Conservation (phyloP, 306 rosid species). For the Pachyrhizus erosus region DNA sequence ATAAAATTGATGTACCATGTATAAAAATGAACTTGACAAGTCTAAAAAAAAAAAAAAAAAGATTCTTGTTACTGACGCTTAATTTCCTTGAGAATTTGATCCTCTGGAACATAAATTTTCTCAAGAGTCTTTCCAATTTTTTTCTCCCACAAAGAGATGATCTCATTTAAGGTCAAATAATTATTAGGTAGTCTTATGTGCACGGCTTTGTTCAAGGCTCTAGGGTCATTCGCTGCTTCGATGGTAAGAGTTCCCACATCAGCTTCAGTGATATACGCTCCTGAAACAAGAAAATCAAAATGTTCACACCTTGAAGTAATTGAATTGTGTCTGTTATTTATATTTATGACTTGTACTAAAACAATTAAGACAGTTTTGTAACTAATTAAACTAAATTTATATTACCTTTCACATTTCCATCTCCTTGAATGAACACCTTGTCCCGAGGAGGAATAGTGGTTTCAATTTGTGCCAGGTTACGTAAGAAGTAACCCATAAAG, state of each 20-base stretch:
- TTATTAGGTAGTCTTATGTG: conserved; percentile 51
- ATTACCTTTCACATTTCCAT: conserved; percentile 59
- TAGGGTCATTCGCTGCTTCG: conserved; percentile 55
- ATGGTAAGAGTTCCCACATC: conserved; percentile 49
- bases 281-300: conserved; percentile 26
- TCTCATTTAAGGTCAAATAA: conserved; percentile 46
- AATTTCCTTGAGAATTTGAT: conserved; percentile 54
- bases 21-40: neutral
- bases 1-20: neutral
- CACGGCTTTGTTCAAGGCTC: conserved; percentile 57
- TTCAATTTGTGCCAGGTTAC: conserved; percentile 39
- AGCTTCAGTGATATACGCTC: conserved; percentile 49
- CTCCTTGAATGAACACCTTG: conserved; percentile 52
- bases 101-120: conserved; percentile 45
- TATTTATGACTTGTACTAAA: neutral
- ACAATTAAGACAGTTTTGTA: neutral
- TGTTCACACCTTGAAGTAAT: neutral
- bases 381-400: neutral
- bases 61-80: conserved; percentile 38
- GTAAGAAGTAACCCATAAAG: conserved; percentile 44
- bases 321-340: neutral
- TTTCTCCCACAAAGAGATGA: conserved; percentile 56
- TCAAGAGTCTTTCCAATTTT: conserved; percentile 53
- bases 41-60: too few species aligned
- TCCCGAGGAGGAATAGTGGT: conserved; percentile 51